Evolutionary conservation across 148 eudicot genomes (phyloP).

Genomic region (Camellia lanceoleosa): DNA sequence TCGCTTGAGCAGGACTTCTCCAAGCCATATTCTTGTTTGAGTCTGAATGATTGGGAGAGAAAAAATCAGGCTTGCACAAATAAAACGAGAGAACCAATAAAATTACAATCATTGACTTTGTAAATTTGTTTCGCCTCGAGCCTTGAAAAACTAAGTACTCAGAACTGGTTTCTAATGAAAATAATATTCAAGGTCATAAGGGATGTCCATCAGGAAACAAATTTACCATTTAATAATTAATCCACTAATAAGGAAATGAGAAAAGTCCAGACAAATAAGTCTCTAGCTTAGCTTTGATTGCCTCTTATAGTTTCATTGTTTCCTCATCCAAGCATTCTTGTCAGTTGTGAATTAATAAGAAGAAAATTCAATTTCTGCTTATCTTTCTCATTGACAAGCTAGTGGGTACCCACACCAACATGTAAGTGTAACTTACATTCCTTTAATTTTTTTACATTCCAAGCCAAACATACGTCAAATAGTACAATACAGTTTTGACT

Average conservation of each 20-base stretch:
- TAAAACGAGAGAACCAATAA: not conserved
- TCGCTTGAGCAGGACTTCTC: conserved; percentile 61
- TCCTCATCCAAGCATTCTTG: not conserved
- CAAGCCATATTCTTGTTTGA: conserved; percentile 86
- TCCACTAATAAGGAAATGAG: not conserved
- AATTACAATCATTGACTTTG: not conserved
- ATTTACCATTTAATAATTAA: not conserved
- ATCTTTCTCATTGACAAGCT: not conserved
- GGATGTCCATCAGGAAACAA: not conserved
- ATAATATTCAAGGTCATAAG: not conserved
- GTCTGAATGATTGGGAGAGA: conserved; percentile 34
- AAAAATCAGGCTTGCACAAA: not conserved
- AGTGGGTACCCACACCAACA: not conserved
- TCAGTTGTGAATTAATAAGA: not conserved
- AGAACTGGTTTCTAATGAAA: not conserved
- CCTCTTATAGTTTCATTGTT: not conserved
- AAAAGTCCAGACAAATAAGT: not conserved
- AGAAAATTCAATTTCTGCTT: not conserved
- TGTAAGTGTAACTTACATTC: not conserved
- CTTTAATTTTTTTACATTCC: not conserved
- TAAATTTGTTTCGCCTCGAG: not conserved
- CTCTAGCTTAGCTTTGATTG: not conserved
- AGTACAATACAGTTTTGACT: not conserved
- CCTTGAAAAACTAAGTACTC: not conserved
- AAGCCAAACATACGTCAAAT: not conserved